Evolutionary conservation across 2,329 filamentous ascomycete species (phyloP).

Genomic region (Xylariaceae sp.): DNA sequence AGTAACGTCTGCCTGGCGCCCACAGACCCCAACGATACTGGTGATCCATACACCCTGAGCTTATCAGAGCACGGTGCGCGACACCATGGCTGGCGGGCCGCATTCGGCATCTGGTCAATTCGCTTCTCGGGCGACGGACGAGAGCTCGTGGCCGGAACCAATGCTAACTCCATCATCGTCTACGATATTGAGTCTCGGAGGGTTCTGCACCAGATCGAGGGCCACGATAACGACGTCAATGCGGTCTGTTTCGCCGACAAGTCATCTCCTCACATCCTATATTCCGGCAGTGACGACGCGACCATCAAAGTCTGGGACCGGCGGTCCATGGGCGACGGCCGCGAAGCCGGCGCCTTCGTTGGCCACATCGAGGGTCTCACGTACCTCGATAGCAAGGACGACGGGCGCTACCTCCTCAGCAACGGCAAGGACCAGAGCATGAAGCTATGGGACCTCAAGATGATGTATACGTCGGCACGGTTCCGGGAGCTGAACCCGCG

Average conservation of each 20-base stretch:
- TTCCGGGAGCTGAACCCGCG: slow-evolving; percentile 54
- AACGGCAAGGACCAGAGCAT: slow-evolving; percentile 97
- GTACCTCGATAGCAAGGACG: slow-evolving; percentile 66
- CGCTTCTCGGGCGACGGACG: slow-evolving; percentile 89
- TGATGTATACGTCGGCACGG: slow-evolving; percentile 72
- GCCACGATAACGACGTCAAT: slow-evolving; percentile 87
- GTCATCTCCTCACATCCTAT: slow-evolving; percentile 85
- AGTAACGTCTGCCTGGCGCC: slow-evolving; percentile 79
- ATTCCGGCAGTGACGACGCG: slow-evolving; percentile 91
- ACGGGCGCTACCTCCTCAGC: slow-evolving; percentile 78
- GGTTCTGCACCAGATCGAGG: slow-evolving; percentile 69
- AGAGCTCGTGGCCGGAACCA: slow-evolving; percentile 87
- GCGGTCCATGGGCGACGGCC: slow-evolving; percentile 80
- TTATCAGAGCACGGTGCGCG: slow-evolving; percentile 48
- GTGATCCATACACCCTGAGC: slow-evolving; percentile 76
- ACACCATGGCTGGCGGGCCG: slow-evolving; percentile 25
- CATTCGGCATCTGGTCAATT: slow-evolving; percentile 77
- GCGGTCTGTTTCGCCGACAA: slow-evolving; percentile 94
- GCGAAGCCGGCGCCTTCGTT: slow-evolving; percentile 63
- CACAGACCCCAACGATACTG: slow-evolving; percentile 77
- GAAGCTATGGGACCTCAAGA: slow-evolving; percentile 94
- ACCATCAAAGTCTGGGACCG: slow-evolving; percentile 96
- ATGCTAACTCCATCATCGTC: slow-evolving; percentile 72
- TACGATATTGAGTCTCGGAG: slow-evolving; percentile 84
- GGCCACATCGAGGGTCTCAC: slow-evolving; percentile 64